A percentile compares a stretch with the other conserved stretches of the same genome.
phyloP scores from a whole-genome alignment of 495 filamentous ascomycete species.

The Ramalina peruviana region DNA sequence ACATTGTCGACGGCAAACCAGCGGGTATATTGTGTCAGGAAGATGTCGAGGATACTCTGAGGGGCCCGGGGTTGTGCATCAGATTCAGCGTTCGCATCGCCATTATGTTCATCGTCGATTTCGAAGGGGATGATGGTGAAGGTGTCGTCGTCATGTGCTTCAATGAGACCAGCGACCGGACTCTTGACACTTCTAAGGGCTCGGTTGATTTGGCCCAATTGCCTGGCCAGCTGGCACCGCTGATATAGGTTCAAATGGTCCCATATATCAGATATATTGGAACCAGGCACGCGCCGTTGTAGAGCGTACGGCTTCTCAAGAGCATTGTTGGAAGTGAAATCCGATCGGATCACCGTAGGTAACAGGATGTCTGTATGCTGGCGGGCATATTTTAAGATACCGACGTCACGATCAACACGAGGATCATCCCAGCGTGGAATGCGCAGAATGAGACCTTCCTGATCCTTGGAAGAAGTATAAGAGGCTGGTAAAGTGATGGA shows the following conservation, averaged over 20 bases:
- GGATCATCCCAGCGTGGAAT: background rate
- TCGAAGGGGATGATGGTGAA: conserved; percentile 8
- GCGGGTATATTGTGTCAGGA: background rate
- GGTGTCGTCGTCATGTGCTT: background rate
- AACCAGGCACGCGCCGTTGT: conserved; percentile 7
- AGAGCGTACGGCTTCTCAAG: conserved; percentile 10
- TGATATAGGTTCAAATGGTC: conserved; percentile 3
- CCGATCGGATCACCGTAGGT: background rate
- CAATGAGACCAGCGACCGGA: conserved; percentile 3
- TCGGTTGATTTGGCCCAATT: background rate
- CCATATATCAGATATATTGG: conserved; percentile 2
- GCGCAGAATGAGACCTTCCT: conserved; percentile 3
- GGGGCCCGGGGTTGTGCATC: too few relatives aligned
- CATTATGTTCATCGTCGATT: background rate
- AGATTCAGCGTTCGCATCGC: too few relatives aligned
- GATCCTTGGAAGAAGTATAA: background rate
- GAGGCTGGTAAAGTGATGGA: conserved; percentile 1
- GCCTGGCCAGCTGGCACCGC: background rate
- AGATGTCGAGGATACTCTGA: background rate
- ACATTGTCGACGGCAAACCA: background rate
- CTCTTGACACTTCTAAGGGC: conserved; percentile 2
- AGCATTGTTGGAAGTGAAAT: conserved; percentile 6
- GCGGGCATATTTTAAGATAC: conserved; percentile 3
- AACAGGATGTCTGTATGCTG: conserved; percentile 5
- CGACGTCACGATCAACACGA: conserved; percentile 6